These are phyloP conservation scores for Nepenthes mirabilis DNA, from an alignment of 148 eudicot genomes.

Conservation along the genomic window DNA sequence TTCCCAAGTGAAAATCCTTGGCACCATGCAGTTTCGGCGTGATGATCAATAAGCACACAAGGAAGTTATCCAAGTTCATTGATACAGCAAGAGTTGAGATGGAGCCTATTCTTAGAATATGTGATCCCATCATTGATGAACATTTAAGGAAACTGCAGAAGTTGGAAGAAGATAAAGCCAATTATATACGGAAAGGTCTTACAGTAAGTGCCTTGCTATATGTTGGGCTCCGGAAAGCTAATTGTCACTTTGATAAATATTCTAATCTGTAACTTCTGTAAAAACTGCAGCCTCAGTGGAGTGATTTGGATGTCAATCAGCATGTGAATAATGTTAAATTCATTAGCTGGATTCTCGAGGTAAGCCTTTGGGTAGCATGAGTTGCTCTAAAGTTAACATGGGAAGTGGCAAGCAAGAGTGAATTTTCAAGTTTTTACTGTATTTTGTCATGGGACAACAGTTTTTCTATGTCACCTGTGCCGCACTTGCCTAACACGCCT, in stretches of 20 bases:
- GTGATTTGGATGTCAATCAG: conserved; percentile 76
- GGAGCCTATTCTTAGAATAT: conserved; percentile 39
- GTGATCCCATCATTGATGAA: conserved; percentile 11
- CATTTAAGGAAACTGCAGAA: conserved; percentile 31
- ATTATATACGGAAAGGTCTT: conserved; percentile 12
- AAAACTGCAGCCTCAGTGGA: conserved; percentile 55
- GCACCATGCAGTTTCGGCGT: conserved; percentile 39
- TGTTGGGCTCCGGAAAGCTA: neutral
- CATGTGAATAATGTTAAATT: conserved; percentile 75
- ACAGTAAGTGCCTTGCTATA: conserved; percentile 8
- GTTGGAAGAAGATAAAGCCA: conserved; percentile 31
- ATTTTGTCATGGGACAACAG: too few relatives aligned
- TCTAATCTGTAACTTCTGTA: neutral
- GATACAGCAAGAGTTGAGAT: conserved; percentile 54
- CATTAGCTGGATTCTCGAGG: conserved; percentile 80
- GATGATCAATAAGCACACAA: conserved; percentile 64
- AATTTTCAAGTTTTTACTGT: neutral
- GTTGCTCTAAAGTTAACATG: neutral
- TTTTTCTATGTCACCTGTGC: too few relatives aligned
- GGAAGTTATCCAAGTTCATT: conserved; percentile 62
- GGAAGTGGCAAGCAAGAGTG: neutral
- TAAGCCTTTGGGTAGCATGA: conserved; percentile 9
- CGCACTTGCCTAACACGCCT: too few relatives aligned
- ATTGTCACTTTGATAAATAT: neutral
- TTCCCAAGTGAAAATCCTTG: neutral